phyloP scores from a whole-genome alignment of 192 early-diverging fungal species.

The Rhizoclosmatium sp. region DNA sequence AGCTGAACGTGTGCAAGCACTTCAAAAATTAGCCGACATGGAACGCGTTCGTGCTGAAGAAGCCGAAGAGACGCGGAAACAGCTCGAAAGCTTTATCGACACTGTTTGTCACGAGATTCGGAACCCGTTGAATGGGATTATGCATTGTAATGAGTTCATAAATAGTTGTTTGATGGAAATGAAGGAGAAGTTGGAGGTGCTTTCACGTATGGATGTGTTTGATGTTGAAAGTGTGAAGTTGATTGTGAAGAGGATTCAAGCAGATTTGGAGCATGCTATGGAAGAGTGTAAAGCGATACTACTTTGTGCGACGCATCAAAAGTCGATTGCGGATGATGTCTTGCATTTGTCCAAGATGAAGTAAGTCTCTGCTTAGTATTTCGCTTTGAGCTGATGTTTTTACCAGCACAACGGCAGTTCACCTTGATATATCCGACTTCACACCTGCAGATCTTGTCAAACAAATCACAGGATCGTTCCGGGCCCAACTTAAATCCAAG shows the following conservation, averaged over 20 bases:
- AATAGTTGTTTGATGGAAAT: slow-evolving; percentile 31
- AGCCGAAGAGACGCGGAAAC: slow-evolving; percentile 13
- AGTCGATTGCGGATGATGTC: slow-evolving; percentile 18
- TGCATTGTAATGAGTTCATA: slow-evolving; percentile 39
- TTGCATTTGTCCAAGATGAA: slow-evolving; percentile 20
- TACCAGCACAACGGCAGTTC: slow-evolving; percentile 42
- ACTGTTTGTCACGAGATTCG: slow-evolving; percentile 46
- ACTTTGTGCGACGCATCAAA: neutral
- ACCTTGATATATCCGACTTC: slow-evolving; percentile 21
- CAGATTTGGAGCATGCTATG: slow-evolving; percentile 6
- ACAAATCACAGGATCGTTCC: slow-evolving; percentile 37
- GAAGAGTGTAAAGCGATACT: slow-evolving; percentile 40
- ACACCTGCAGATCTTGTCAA: slow-evolving; percentile 34
- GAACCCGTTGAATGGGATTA: slow-evolving; percentile 43
- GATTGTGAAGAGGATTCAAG: neutral
- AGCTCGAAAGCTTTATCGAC: slow-evolving; percentile 5
- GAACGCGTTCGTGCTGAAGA: neutral
- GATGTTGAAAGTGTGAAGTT: neutral
- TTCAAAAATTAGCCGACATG: neutral
- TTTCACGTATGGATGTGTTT: neutral
- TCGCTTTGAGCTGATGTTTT: slow-evolving; percentile 15
- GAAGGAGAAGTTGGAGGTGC: slow-evolving; percentile 7
- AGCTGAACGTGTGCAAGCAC: neutral
- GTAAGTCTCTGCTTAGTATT: slow-evolving; percentile 32
- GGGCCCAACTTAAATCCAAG: slow-evolving; percentile 37